Percentiles rank a stretch among this genome's conserved stretches.
These are phyloP conservation scores for Colletotrichum sp. DNA, from an alignment of 2,329 filamentous ascomycete genomes.

Conservation along the genomic window DNA sequence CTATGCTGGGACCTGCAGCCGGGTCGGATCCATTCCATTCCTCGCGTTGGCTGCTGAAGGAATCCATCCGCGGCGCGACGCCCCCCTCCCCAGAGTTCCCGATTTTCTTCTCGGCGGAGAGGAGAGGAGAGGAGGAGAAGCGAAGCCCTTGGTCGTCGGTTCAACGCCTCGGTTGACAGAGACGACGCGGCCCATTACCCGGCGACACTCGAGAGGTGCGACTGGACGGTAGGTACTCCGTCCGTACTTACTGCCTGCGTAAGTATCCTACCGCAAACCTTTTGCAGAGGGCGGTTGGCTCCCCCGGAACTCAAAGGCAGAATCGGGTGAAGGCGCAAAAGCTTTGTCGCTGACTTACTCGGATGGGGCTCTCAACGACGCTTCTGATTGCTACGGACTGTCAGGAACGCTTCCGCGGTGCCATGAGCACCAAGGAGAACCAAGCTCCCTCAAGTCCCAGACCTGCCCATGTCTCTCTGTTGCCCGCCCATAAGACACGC, in stretches of 20 bases:
- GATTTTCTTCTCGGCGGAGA: slow-evolving; percentile 1
- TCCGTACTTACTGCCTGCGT: neutral
- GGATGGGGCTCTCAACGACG: slow-evolving; percentile 4
- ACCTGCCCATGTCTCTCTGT: slow-evolving; percentile 11
- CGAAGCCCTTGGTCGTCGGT: neutral
- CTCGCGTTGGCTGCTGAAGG: slow-evolving; percentile 17
- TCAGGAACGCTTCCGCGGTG: slow-evolving; percentile 18
- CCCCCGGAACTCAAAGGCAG: neutral
- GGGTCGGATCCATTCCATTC: slow-evolving; percentile 7
- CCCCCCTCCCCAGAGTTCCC: slow-evolving; percentile 10
- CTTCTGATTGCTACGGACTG: slow-evolving; percentile 20
- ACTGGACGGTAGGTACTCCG: neutral
- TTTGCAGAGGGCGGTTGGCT: neutral
- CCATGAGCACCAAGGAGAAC: slow-evolving; percentile 6
- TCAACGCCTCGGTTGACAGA: neutral
- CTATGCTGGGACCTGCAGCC: slow-evolving; percentile 21
- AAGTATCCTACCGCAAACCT: neutral
- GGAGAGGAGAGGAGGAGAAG: neutral
- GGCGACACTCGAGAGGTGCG: neutral
- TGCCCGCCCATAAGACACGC: neutral
- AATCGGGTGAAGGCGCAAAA: slow-evolving; percentile 5
- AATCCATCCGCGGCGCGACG: slow-evolving; percentile 2
- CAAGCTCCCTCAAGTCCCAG: neutral
- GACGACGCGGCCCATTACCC: neutral
- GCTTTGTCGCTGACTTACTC: slow-evolving; percentile 16